Base-by-base conservation (phyloP, 352 stramenopile species). In the Pythium myriotylum region DNA sequence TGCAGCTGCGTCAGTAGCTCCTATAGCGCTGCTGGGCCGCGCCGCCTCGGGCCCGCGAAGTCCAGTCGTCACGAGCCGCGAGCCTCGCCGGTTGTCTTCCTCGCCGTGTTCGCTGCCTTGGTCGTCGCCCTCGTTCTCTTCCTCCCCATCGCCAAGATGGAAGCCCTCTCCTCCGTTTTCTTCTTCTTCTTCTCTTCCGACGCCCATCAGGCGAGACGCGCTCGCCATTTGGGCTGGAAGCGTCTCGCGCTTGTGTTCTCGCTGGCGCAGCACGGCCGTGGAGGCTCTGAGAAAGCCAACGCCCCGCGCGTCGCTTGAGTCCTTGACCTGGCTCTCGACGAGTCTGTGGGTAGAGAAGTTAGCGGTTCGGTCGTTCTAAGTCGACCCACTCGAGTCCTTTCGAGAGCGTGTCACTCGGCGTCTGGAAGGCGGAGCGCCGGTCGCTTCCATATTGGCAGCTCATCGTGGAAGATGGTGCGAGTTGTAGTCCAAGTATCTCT, bases 361-460 rank as follows among this genome's bases (percentile, higher is more conserved):
- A n/a, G n/a, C n/a, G 29, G 29, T 35, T 10, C 5, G 29, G 5
- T n/a, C n/a, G n/a, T n/a, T n/a, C n/a, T n/a, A n/a, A n/a, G 29
- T 5, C 29, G 29, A 35, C 70, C 19, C 39, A 86, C 74, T 77
- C 70, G 27, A 88, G 70, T 0, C 73, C 74, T 24, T 73, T 74
- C 33, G 78, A 65, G 23, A 85, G 74, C 37, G 76, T 82, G 55
- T 72, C 62, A 17, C 64, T 66, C 27, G 86, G 75, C 47, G 78
- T 68, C 49, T 78, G 68, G 42, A 82, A 84, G 63, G 85, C 78
- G n/a, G 46, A 88, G 74, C 50, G 76, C 62, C n/a, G 86, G 61
- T 10, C 70, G 74, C 67, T 79, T 79, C 20, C 57, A n/a, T n/a
- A n/a, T n/a, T n/a, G n/a, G n/a, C n/a, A n/a, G n/a, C n/a, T n/a